phyloP scores from a whole-genome alignment of 2,329 filamentous ascomycete species.

The Fusarium protoensiforme region DNA sequence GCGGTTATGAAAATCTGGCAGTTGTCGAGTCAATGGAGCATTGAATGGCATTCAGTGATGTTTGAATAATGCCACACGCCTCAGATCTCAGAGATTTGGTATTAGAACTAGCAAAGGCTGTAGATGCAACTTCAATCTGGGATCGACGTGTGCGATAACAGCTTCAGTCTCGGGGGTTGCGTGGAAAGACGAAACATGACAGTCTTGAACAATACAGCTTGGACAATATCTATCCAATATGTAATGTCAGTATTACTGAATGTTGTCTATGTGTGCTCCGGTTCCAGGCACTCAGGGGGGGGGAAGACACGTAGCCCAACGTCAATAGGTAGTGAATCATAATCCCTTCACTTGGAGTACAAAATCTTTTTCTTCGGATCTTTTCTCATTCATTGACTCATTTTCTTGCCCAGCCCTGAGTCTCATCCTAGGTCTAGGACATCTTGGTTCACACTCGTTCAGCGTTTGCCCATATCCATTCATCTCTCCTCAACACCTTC shows the following conservation, averaged over 20 bases:
- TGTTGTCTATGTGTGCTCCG: not conserved
- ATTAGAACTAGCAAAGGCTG: too few species aligned
- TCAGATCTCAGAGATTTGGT: too few species aligned
- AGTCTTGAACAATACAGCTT: not conserved
- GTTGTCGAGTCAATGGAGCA: not conserved
- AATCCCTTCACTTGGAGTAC: not conserved
- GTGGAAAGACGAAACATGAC: not conserved
- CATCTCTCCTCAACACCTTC: not conserved
- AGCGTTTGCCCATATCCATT: not conserved
- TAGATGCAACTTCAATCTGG: too few species aligned
- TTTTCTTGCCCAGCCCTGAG: not conserved
- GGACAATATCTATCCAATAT: not conserved
- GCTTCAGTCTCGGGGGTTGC: not conserved
- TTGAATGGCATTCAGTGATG: not conserved
- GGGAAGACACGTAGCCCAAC: not conserved
- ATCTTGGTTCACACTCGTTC: not conserved
- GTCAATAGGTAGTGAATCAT: not conserved
- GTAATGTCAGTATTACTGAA: fast-evolving
- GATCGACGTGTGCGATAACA: not conserved
- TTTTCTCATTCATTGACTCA: not conserved
- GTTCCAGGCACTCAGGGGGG: not conserved
- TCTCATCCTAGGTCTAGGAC: not conserved
- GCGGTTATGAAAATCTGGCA: not conserved
- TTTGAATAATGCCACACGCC: too few species aligned
- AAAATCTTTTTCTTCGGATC: not conserved